A percentile compares a stretch with the other conserved stretches of the same genome.
Evolutionary conservation across 1,284 basidiomycete genomes (phyloP).

Genomic region (Bjerkandera adusta): DNA sequence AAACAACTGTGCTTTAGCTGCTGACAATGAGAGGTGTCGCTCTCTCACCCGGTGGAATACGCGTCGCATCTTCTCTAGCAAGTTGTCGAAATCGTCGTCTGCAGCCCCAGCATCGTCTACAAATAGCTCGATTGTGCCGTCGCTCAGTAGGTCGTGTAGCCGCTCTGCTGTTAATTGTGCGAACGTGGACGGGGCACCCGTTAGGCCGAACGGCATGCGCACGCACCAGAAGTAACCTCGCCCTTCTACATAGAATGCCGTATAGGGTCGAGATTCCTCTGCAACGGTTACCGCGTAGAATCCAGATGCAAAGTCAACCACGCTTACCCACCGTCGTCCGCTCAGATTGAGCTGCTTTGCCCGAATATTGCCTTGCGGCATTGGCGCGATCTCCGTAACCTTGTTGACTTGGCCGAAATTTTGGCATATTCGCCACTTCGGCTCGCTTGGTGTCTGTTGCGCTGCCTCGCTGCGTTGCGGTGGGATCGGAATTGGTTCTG

Average conservation of each 20-base stretch:
- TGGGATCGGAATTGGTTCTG: slow-evolving; percentile 17
- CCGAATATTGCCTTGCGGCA: slow-evolving; percentile 35
- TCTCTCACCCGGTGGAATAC: slow-evolving; percentile 24
- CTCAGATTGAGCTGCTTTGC: slow-evolving; percentile 32
- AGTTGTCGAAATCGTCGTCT: slow-evolving; percentile 26
- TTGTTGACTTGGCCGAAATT: slow-evolving; percentile 35
- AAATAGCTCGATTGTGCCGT: slow-evolving; percentile 29
- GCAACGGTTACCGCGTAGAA: slow-evolving; percentile 34
- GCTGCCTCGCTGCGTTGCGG: too few species aligned
- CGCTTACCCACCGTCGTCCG: slow-evolving; percentile 30
- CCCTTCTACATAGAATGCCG: slow-evolving; percentile 38
- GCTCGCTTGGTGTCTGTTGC: slow-evolving; percentile 2
- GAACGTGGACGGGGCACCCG: slow-evolving; percentile 39
- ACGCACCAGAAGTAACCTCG: slow-evolving; percentile 35
- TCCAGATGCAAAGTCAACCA: slow-evolving; percentile 36
- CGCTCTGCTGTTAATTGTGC: slow-evolving; percentile 29
- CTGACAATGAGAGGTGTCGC: slow-evolving; percentile 29
- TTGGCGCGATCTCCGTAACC: slow-evolving; percentile 31
- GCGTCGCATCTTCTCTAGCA: slow-evolving; percentile 19
- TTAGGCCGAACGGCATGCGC: slow-evolving; percentile 40
- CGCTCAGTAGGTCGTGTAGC: slow-evolving; percentile 32
- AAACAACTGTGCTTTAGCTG: slow-evolving; percentile 32
- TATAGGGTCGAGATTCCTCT: slow-evolving; percentile 31
- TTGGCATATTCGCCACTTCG: slow-evolving; percentile 36
- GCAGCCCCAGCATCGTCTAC: slow-evolving; percentile 32